phyloP scores from a whole-genome alignment of 371 early-diverging fungal species.

The Mortierella sp. region DNA sequence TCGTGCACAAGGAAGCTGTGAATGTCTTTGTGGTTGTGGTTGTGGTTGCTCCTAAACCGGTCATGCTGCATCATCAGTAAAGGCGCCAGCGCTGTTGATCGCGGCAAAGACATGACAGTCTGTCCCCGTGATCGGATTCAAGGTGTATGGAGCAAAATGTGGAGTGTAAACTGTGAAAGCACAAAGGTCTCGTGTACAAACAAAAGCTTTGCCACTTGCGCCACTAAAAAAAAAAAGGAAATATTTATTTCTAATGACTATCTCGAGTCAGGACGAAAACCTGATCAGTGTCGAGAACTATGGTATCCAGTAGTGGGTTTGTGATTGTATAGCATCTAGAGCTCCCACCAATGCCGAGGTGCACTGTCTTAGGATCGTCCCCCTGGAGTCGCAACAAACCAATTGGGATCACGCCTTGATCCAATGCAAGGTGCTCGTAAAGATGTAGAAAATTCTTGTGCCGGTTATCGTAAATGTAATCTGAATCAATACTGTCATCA shows the following conservation, averaged over 20 bases:
- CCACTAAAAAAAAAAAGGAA: constrained; percentile 5
- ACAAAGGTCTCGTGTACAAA: neutral
- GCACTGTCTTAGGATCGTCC: constrained; percentile 52
- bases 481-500: constrained; percentile 36
- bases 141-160: neutral
- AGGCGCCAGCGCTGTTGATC: neutral
- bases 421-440: constrained; percentile 60
- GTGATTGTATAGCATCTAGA: constrained; percentile 54
- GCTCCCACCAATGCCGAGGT: constrained; percentile 53
- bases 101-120: constrained; percentile 7
- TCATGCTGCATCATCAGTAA: neutral
- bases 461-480: constrained; percentile 48
- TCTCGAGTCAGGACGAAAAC: constrained; percentile 47
- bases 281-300: constrained; percentile 49
- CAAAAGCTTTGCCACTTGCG: neutral
- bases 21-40: neutral
- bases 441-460: constrained; percentile 59
- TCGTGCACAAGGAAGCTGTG: neutral
- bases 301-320: constrained; percentile 48
- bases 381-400: constrained; percentile 58
- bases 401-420: constrained; percentile 59
- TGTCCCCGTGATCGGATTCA: constrained; percentile 1
- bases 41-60: neutral
- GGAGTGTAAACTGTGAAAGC: neutral
- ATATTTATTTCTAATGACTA: neutral